Percentiles rank a stretch among this genome's conserved stretches.
Conservation (phyloP, 2,329 filamentous ascomycete genomes). For the Beauveria bassiana region DNA sequence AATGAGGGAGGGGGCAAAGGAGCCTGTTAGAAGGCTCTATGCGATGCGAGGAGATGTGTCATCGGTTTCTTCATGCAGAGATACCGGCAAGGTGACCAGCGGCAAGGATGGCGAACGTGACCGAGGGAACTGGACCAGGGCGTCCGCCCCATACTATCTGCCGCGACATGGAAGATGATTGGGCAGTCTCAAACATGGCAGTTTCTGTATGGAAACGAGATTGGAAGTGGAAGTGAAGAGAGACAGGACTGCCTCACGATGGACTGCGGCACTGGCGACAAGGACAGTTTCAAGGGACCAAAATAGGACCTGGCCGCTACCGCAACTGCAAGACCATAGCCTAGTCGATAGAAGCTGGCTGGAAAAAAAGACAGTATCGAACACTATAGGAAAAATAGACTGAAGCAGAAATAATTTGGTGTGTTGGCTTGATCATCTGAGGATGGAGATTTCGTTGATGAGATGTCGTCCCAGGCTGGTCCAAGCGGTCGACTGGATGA, state of each 20-base stretch:
- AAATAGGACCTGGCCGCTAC: neutral
- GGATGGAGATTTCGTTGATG: neutral
- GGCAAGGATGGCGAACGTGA: neutral
- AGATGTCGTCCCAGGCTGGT: neutral
- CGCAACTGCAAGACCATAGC: neutral
- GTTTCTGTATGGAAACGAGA: neutral
- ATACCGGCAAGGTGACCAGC: neutral
- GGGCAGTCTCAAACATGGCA: neutral
- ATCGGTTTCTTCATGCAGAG: slow-evolving; percentile 6
- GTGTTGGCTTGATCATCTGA: too few relatives aligned
- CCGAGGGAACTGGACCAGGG: neutral
- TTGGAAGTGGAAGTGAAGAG: neutral
- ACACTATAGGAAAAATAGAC: neutral
- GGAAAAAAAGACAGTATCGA: too few relatives aligned
- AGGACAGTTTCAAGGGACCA: slow-evolving; percentile 7
- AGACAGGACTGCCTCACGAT: slow-evolving; percentile 2
- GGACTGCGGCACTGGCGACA: neutral
- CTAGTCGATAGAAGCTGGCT: neutral
- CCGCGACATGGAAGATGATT: neutral
- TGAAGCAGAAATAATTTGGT: neutral
- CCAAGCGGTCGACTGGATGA: too few relatives aligned
- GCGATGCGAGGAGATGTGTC: slow-evolving; percentile 4
- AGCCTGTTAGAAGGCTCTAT: neutral
- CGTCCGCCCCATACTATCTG: neutral
- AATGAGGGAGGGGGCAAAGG: neutral